These are phyloP conservation scores for Plectosphaerella plurivora DNA, from an alignment of 2,329 filamentous ascomycete species.

Conservation along the genomic window DNA sequence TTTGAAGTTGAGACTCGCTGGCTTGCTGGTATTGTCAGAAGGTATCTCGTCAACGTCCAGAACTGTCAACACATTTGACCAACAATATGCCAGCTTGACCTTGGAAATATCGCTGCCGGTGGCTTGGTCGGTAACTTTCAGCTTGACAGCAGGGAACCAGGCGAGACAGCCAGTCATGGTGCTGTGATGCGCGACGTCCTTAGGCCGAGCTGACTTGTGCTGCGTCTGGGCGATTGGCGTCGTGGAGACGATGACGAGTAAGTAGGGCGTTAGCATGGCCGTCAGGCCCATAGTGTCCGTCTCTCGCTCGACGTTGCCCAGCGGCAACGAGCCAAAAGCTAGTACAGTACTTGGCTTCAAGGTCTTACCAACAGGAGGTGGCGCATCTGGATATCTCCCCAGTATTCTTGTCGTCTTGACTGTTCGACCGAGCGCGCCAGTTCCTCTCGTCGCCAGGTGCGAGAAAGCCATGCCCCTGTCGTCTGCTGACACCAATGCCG, in stretches of 20 bases:
- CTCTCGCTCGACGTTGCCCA: constrained; percentile 88
- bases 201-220: constrained; percentile 86
- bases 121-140: constrained; percentile 70
- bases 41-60: constrained; percentile 77
- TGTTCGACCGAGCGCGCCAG: constrained; percentile 77
- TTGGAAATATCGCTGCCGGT: constrained; percentile 67
- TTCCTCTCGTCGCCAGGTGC: constrained; percentile 86
- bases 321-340: constrained; percentile 81
- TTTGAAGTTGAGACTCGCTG: constrained; percentile 72
- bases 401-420: constrained; percentile 89
- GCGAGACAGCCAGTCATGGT: constrained; percentile 90
- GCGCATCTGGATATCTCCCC: constrained; percentile 78
- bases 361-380: constrained; percentile 56
- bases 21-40: constrained; percentile 68
- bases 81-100: constrained; percentile 92
- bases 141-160: constrained; percentile 94
- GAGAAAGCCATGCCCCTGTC: constrained; percentile 97
- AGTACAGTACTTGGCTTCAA: constrained; percentile 93
- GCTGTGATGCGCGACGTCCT: constrained; percentile 84
- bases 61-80: constrained; percentile 96
- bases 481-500: constrained; percentile 91
- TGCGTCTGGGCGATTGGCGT: constrained; percentile 95
- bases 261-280: constrained; percentile 91
- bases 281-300: constrained; percentile 88
- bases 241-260: constrained; percentile 94